Base-by-base conservation (phyloP, 2,329 filamentous ascomycete species). In the Monosporascus sp. region DNA sequence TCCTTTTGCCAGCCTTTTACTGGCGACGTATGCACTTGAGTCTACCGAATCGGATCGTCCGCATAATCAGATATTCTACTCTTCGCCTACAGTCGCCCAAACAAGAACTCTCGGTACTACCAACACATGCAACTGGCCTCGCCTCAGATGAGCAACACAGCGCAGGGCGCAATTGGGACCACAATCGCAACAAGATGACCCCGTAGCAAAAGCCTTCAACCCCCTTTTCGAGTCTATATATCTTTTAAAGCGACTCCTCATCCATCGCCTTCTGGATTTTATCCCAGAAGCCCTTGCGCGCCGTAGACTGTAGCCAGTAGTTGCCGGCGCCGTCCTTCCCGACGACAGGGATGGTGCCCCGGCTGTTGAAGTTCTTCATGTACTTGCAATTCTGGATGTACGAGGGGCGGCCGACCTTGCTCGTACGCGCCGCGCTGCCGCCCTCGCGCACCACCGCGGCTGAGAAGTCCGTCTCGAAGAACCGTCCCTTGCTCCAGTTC, bases 381-480 rank as follows among this genome's bases (percentile, higher is more conserved):
- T 56, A 45, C 14, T 52, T 52, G 34, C 56, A 54, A 19, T 53
- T 55, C 52, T 63, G 61, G 53, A 61, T 53, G 40, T 61, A 65
- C 24, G 56, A 59, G 19, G 59, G 54, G 2, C 54, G 45, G 0
- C 60, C 60, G 31, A 53, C 31, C 38, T 52, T 54, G 27, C 59
- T 57, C 20, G 50, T 41, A 31, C 54, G 50, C n/a, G 19, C 37
- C 14, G 34, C 37, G 34, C 45, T n/a, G 11, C 45, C 22, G 0
- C 54, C 57, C 5, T 49, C 26, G 3, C 52, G 51, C 44, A 64
- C 56, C 1, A 68, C 56, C 7, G 64, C 66, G 0, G 65, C 59
- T 34, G 65, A 66, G 52, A 75, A 75, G 58, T 75, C 71, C 11
- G 56, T 59, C 7, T 69, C 62, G 56, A 67, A 73, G 44, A 74